Evolutionary conservation across 2,329 filamentous ascomycete genomes (phyloP), one percentile per base, ranked within the genome.

Genomic region (Fusarium torulosum): DNA sequence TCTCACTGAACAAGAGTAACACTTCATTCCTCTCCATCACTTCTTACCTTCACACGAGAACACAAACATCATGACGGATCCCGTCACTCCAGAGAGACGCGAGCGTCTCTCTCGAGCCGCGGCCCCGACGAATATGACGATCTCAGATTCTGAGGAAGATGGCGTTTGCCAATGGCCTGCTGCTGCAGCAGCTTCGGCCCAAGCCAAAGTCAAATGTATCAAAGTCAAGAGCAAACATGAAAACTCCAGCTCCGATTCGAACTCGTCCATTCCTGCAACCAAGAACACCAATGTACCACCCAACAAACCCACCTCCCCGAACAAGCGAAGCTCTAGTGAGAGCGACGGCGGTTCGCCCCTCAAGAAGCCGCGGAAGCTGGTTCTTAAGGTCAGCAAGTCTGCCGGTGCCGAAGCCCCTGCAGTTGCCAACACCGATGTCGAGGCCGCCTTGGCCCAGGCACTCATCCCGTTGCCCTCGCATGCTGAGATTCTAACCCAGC

Each of bases 31-130:
- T 33, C 35, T 21, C n/a, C 27, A 21, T 17, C 21, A 27, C n/a
- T 46, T 19, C n/a, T 19, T 37, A 19, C 9, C 33, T 27, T 21
- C 17, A 10, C n/a, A 14, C 21, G 9, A 21, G 14, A 42, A 10
- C n/a, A 23, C 37, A 31, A n/a, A n/a, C 37, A 25, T 9, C n/a
- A 52, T 52, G 59, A 19, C 42, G 23, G 19, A 27, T 10, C 9
- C 14, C n/a, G 2, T 5, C 6, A n/a, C 20, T n/a, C 43, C 21
- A 11, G 38, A 33, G 14, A 54, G 35, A 49, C 58, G 58, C n/a
- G 59, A 52, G 40, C 59, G 60, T 21, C 59, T 41, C 38, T 38
- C 41, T n/a, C 45, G 60, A 20, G 59, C 53, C 19, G 60, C 60
- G 10, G 60, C 60, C 8, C 60, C 60, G 3, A 59, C 38, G 29